Percentiles rank a stretch among this genome's conserved stretches.
Evolutionary conservation across 2,329 filamentous ascomycete genomes (phyloP).

Genomic region (Raffaelea ambrosiae): DNA sequence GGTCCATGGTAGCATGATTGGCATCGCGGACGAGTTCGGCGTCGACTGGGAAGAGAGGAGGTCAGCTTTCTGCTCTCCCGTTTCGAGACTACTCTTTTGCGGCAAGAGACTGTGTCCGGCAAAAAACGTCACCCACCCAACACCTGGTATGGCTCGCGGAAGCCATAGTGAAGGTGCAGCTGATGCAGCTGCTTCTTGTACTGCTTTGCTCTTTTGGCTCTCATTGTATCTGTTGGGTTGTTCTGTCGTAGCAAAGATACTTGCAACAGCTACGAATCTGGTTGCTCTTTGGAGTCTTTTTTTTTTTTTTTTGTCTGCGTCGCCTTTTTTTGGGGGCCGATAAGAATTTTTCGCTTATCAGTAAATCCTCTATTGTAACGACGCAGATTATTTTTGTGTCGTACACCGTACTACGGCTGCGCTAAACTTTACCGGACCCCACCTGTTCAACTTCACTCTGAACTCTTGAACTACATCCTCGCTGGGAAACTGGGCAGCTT

Average conservation of each 20-base stretch:
- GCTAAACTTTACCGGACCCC: too few relatives aligned
- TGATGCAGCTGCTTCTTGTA: conserved; percentile 84
- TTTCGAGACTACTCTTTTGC: too few relatives aligned
- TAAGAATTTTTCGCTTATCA: too few relatives aligned
- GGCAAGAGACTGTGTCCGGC: too few relatives aligned
- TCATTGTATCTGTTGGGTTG: conserved; percentile 9
- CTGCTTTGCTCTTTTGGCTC: conserved; percentile 34
- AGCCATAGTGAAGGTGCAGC: conserved; percentile 79
- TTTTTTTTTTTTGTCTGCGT: too few relatives aligned
- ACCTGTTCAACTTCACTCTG: too few relatives aligned
- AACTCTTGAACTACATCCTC: too few relatives aligned
- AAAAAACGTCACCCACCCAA: conserved; percentile 55
- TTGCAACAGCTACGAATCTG: too few relatives aligned
- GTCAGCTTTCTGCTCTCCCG: not conserved
- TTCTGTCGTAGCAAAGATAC: too few relatives aligned
- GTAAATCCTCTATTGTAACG: not conserved
- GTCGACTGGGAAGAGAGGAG: conserved; percentile 46
- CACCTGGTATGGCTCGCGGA: conserved; percentile 91
- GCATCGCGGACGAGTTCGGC: conserved; percentile 78
- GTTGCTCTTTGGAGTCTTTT: too few relatives aligned
- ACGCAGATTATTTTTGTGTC: too few relatives aligned
- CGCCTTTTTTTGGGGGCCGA: not conserved
- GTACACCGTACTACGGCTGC: not conserved
- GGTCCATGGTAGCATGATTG: conserved; percentile 78
- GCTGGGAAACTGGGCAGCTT: too few relatives aligned